phyloP scores from a whole-genome alignment of 176 grass and related monocot species.

The Cymbopogon citratus region DNA sequence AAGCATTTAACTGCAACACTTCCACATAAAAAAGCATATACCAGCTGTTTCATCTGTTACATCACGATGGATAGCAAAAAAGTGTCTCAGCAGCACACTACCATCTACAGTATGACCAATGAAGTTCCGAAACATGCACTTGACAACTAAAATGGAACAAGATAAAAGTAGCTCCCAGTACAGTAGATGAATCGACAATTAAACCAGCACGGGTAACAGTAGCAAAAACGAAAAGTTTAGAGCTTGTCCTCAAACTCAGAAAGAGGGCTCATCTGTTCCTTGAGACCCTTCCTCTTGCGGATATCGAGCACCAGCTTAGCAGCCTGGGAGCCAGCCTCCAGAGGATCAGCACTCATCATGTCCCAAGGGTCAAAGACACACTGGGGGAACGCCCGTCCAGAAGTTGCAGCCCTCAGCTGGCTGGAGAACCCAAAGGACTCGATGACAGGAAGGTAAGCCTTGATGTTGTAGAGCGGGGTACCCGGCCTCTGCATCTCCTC shows the following conservation, averaged over 20 bases:
- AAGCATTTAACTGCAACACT: neutral
- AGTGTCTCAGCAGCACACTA: neutral
- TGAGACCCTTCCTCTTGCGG: constrained; percentile 48
- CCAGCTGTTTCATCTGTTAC: neutral
- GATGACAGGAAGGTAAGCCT: constrained; percentile 50
- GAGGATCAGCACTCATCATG: constrained; percentile 28
- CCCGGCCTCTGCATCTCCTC: constrained; percentile 76
- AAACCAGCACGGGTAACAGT: neutral
- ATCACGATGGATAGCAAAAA: neutral
- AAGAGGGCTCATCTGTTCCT: constrained; percentile 36
- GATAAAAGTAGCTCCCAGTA: neutral
- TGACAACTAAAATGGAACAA: neutral
- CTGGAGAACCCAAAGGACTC: constrained; percentile 45
- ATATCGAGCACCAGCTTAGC: constrained; percentile 27
- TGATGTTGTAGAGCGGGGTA: constrained; percentile 75
- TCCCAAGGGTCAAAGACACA: constrained; percentile 51
- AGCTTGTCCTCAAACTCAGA: constrained; percentile 38
- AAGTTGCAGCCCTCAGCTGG: constrained; percentile 38
- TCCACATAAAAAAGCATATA: neutral
- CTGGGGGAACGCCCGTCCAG: constrained; percentile 41
- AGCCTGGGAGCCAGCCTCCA: constrained; percentile 29
- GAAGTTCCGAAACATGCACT: neutral
- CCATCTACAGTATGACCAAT: neutral
- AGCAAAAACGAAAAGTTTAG: neutral
- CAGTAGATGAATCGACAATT: neutral